Conservation (phyloP, 176 grass and related monocot genomes). For the Secale cereale region DNA sequence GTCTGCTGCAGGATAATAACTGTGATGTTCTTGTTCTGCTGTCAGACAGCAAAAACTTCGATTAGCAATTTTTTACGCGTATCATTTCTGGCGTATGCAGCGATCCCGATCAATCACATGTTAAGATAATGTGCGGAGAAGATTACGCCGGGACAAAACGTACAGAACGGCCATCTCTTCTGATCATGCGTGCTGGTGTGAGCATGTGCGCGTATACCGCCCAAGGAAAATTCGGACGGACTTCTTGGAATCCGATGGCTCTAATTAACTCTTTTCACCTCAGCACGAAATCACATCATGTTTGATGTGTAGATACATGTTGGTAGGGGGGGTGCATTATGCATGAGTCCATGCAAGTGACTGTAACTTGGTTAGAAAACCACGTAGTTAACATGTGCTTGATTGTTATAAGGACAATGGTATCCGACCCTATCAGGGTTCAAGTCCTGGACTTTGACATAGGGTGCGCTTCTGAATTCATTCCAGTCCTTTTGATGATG, state of each 20-base stretch:
- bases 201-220: not conserved
- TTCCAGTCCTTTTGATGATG: no score
- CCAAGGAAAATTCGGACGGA: not conserved
- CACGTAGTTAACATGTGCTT: no score
- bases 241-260: not conserved
- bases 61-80: not conserved
- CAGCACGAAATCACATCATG: not conserved
- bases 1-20: not conserved
- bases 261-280: not conserved
- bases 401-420: no score
- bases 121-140: not conserved
- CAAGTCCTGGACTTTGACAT: no score
- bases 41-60: not conserved
- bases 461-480: no score
- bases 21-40: not conserved
- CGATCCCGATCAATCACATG: not conserved
- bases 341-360: not conserved
- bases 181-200: no score
- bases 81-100: not conserved
- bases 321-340: no score
- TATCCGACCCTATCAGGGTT: no score
- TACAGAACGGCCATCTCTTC: not conserved
- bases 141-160: not conserved
- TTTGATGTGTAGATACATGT: not conserved
- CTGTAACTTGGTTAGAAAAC: not conserved